Base-by-base conservation (phyloP, 2,329 filamentous ascomycete genomes). In the Nemania diffusa region DNA sequence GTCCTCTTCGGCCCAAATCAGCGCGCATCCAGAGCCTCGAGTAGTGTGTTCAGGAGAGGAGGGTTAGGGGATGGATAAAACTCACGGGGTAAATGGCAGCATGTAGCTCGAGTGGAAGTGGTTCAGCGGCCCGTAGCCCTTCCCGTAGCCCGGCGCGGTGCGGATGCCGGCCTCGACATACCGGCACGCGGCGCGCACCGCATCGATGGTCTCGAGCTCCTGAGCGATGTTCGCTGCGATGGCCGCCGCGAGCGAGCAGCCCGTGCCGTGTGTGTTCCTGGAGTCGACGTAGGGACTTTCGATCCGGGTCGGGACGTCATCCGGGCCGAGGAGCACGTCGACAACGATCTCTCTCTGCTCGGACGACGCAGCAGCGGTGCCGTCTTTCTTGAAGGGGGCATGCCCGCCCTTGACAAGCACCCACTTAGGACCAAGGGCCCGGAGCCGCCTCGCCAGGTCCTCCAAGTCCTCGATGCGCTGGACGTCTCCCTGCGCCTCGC, bases 381-480 rank as follows among this genome's bases (percentile, higher is more conserved):
- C 84, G 55, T 91, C 87, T 57, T 82, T 84, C 5, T 85, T 89
- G 70, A 98, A 86, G 1, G 95, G 94, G n/a, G 91, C 79, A 80
- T 98, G 96, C 0, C 95, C 95, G 48, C 95, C 95, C 80, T 98
- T 98, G 65, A 97, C 83, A 9, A 98, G 85, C 32, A 97, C 91
- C 82, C 91, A 94, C 70, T 87, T 86, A 0, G 94, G 90, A 0
- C 94, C 94, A 0, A 97, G 82, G 1, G 79, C 77, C 44, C 89
- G 87, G 7, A 97, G 83, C 13, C 82, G 81, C 69, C 86, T 88
- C 0, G 92, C 93, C 37, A 97, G 83, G 0, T 79, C 75, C 72
- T 93, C 88, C 46, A 97, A 79, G 50, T 92, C 92, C 4, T 87
- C 83, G 0, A 93, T 81, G 53, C 82, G 84, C 4, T 83, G 78